Conservation (phyloP, 1,284 basidiomycete species). For the Athelia psychrophila region DNA sequence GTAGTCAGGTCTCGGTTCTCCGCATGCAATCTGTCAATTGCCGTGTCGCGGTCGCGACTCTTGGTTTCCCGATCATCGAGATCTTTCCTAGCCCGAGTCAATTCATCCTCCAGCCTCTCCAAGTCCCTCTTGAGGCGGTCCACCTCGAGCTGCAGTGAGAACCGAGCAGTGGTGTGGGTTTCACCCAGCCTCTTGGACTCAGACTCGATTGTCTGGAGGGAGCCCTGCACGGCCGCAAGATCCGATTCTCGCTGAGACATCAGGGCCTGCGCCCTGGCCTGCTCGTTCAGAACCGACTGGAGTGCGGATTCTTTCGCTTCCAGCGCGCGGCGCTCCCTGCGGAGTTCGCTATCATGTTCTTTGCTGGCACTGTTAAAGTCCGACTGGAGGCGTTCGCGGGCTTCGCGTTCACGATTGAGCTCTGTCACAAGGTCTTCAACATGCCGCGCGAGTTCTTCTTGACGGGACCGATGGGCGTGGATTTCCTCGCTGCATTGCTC, state of each 20-base stretch:
- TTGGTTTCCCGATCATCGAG: slow-evolving; percentile 65
- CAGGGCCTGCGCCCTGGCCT: slow-evolving; percentile 57
- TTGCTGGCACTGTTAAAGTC: slow-evolving; percentile 54
- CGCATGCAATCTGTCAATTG: slow-evolving; percentile 70
- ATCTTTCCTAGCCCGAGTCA: slow-evolving; percentile 72
- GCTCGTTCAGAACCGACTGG: slow-evolving; percentile 57
- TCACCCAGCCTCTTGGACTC: slow-evolving; percentile 78
- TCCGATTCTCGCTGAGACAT: slow-evolving; percentile 72
- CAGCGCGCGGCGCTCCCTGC: slow-evolving; percentile 55
- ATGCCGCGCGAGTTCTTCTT: slow-evolving; percentile 75
- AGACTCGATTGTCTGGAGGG: slow-evolving; percentile 62
- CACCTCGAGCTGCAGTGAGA: slow-evolving; percentile 88
- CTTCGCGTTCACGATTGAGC: slow-evolving; percentile 53
- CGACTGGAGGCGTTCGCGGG: slow-evolving; percentile 53
- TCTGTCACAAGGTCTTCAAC: slow-evolving; percentile 73
- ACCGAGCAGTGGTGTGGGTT: slow-evolving; percentile 77
- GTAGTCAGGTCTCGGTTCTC: slow-evolving; percentile 78
- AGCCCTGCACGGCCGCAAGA: slow-evolving; percentile 70
- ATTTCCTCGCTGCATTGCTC: slow-evolving; percentile 60
- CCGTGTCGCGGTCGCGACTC: slow-evolving; percentile 65
- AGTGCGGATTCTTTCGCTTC: slow-evolving; percentile 69
- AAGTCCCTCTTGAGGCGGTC: slow-evolving; percentile 88
- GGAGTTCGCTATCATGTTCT: slow-evolving; percentile 56
- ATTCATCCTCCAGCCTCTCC: slow-evolving; percentile 77
- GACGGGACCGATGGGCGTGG: slow-evolving; percentile 56